These are phyloP conservation scores for Kluyveromyces nonfermentans DNA, from an alignment of 805 yeast species.

Conservation along the genomic window DNA sequence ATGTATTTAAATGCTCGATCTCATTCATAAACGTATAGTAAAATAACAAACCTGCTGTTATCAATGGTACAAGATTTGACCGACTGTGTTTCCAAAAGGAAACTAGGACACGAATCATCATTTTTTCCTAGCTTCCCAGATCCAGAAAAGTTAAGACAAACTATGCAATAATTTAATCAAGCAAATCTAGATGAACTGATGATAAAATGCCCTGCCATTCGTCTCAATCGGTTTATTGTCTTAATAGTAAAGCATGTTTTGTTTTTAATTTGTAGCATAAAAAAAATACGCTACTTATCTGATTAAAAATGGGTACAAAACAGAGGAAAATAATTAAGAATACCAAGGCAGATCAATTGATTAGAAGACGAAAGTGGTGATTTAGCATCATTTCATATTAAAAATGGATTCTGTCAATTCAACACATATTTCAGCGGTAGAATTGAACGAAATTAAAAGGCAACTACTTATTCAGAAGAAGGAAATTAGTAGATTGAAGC, in stretches of 20 bases:
- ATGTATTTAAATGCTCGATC: constrained; percentile 27
- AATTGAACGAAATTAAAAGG: constrained; percentile 8
- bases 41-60: constrained; percentile 25
- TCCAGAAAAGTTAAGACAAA: not conserved
- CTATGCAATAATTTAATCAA: not conserved
- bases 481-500: constrained; percentile 14
- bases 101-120: not conserved
- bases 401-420: not conserved
- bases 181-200: not conserved
- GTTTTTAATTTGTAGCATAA: no score
- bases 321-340: no score
- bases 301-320: no score
- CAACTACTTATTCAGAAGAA: constrained; percentile 12
- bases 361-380: no score
- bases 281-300: no score
- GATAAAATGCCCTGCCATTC: no score
- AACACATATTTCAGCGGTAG: not conserved
- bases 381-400: no score
- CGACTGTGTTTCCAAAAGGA: constrained; percentile 4
- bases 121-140: not conserved
- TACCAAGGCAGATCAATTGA: no score
- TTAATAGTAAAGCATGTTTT: no score
- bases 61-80: constrained; percentile 21
- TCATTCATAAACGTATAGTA: constrained; percentile 31
- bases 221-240: no score